phyloP scores from a whole-genome alignment of 1,139 yeast species.

The Taphrina wiesneri region DNA sequence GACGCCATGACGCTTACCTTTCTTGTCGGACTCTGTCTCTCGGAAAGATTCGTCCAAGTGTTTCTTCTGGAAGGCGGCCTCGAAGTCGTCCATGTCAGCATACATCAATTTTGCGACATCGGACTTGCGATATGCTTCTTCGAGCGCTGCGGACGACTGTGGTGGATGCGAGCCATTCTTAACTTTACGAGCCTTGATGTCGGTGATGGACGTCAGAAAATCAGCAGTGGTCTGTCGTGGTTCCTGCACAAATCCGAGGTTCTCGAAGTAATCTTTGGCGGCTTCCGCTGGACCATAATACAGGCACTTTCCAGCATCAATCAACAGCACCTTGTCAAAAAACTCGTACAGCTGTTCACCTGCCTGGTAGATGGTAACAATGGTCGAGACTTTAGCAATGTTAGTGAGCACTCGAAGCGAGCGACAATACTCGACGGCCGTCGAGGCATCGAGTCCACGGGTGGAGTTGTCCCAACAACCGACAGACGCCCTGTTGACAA shows the following conservation, averaged over 20 bases:
- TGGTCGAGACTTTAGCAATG: slow-evolving; percentile 59
- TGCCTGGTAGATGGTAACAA: slow-evolving; percentile 81
- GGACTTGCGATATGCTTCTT: slow-evolving; percentile 62
- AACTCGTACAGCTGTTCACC: slow-evolving; percentile 68
- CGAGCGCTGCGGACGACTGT: slow-evolving; percentile 66
- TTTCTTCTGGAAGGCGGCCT: slow-evolving; percentile 34
- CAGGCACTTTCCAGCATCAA: slow-evolving; percentile 76
- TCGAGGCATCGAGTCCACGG: slow-evolving; percentile 60
- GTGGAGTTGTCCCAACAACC: slow-evolving; percentile 78
- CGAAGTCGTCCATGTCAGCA: slow-evolving; percentile 49
- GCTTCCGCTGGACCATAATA: slow-evolving; percentile 63
- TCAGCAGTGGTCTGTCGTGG: slow-evolving; percentile 80
- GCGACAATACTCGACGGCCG: slow-evolving; percentile 71
- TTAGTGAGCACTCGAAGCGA: slow-evolving; percentile 67
- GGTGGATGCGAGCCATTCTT: slow-evolving; percentile 68
- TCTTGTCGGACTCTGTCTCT: slow-evolving; percentile 37
- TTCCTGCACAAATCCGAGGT: slow-evolving; percentile 71
- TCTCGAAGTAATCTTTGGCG: slow-evolving; percentile 62
- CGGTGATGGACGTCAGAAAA: slow-evolving; percentile 73
- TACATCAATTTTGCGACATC: slow-evolving; percentile 51
- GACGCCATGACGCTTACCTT: slow-evolving; percentile 37
- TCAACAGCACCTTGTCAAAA: slow-evolving; percentile 70
- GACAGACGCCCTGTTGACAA: slow-evolving; percentile 60
- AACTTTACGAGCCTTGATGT: slow-evolving; percentile 64
- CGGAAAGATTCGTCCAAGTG: slow-evolving; percentile 34